Evolutionary conservation across 106 monocot genomes (phyloP).

Genomic region (Dendrobium nobile): DNA sequence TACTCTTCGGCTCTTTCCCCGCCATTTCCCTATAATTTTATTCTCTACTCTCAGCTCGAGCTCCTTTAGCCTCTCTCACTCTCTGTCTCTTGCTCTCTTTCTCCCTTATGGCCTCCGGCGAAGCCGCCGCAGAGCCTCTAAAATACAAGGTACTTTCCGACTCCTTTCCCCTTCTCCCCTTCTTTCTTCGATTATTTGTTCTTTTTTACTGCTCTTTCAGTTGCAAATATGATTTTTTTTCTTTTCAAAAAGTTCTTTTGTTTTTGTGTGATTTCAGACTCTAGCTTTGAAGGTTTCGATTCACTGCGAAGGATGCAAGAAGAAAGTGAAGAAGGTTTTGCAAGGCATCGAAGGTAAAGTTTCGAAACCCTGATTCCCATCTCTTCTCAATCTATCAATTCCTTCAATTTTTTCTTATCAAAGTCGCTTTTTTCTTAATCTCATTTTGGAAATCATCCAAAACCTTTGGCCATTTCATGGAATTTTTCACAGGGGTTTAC

Average conservation of each 20-base stretch:
- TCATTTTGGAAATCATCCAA: too few relatives aligned
- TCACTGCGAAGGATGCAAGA: conserved; percentile 66
- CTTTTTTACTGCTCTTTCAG: neutral
- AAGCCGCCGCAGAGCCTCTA: conserved; percentile 18
- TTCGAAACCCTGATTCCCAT: too few relatives aligned
- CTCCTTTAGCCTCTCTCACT: neutral
- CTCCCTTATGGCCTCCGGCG: conserved; percentile 23
- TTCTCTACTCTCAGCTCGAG: neutral
- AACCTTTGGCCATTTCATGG: too few relatives aligned
- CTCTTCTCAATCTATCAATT: neutral
- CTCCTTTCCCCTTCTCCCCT: neutral
- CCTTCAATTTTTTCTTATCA: neutral
- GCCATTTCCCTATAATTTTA: neutral
- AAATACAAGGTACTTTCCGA: conserved; percentile 33
- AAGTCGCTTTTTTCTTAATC: neutral
- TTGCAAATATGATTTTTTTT: neutral
- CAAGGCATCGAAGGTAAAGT: conserved; percentile 40
- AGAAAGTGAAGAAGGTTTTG: conserved; percentile 49
- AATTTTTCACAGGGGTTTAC: conserved; percentile 58
- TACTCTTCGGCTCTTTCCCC: neutral
- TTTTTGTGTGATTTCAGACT: conserved; percentile 23
- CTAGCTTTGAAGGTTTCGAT: conserved; percentile 48
- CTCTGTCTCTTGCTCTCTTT: neutral
- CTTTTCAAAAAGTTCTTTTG: neutral
- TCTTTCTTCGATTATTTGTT: neutral